Evolutionary conservation across 306 rosid species (phyloP).

Genomic region (Quercus berberidifolia): DNA sequence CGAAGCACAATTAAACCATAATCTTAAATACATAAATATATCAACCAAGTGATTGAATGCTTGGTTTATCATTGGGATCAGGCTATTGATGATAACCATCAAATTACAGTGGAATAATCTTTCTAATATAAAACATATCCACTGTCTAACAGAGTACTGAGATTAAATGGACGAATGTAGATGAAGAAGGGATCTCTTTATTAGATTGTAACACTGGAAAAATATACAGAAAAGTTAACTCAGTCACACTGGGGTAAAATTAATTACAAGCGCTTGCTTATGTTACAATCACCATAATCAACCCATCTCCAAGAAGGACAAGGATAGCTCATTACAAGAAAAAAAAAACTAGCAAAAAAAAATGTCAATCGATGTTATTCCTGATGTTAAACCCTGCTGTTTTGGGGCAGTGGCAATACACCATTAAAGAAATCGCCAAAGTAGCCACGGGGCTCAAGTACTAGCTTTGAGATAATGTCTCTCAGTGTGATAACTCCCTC

Average conservation of each 20-base stretch:
- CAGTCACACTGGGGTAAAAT: slow-evolving; percentile 10
- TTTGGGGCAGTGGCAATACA: slow-evolving; percentile 76
- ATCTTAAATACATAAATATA: too few species aligned
- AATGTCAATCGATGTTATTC: slow-evolving; percentile 1
- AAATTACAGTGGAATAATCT: background rate
- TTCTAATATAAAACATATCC: background rate
- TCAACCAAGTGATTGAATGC: too few species aligned
- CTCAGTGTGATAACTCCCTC: slow-evolving; percentile 85
- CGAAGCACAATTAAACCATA: too few species aligned
- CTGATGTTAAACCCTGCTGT: slow-evolving; percentile 60
- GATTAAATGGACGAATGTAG: background rate
- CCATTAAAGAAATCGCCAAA: slow-evolving; percentile 99
- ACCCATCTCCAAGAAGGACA: slow-evolving; percentile 10
- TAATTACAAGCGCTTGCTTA: slow-evolving; percentile 40
- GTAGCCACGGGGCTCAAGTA: slow-evolving; percentile 89
- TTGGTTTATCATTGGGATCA: background rate
- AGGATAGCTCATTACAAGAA: background rate
- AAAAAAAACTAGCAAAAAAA: background rate
- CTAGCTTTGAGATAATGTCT: slow-evolving; percentile 91
- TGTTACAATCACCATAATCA: slow-evolving; percentile 29
- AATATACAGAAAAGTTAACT: slow-evolving; percentile 26
- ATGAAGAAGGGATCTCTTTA: slow-evolving; percentile 2
- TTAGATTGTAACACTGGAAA: slow-evolving; percentile 17
- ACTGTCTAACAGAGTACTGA: background rate
- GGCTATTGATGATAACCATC: background rate